Conservation (phyloP, 371 early-diverging fungal species). For the Coemansia sp. region DNA sequence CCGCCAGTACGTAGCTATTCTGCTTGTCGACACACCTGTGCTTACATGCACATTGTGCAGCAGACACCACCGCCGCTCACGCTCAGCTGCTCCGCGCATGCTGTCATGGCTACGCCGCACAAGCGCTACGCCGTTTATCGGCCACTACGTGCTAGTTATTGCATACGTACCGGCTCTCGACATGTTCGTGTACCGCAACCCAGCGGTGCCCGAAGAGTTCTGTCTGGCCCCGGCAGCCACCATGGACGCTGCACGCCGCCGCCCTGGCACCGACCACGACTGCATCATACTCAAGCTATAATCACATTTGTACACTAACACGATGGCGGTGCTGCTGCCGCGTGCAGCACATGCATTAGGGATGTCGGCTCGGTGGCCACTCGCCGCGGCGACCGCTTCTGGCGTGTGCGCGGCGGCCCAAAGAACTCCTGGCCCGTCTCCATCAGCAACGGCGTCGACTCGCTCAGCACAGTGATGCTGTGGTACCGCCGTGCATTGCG, state of each 20-base stretch:
- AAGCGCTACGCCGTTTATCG: constrained; percentile 27
- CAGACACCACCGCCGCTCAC: constrained; percentile 12
- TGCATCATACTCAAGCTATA: constrained; percentile 44
- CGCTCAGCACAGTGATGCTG: constrained; percentile 33
- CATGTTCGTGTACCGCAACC: constrained; percentile 47
- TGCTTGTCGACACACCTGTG: constrained; percentile 68
- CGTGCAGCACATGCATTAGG: constrained; percentile 2
- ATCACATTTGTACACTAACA: background rate
- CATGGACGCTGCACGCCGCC: constrained; percentile 35
- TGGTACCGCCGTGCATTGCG: constrained; percentile 22
- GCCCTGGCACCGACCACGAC: constrained; percentile 49
- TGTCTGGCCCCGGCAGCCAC: constrained; percentile 31
- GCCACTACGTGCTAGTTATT: constrained; percentile 49
- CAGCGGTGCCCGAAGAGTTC: constrained; percentile 44
- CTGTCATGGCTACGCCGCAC: background rate
- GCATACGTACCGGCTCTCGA: constrained; percentile 49
- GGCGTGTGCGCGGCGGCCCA: background rate
- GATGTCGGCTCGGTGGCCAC: background rate
- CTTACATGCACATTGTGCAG: constrained; percentile 62
- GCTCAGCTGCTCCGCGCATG: constrained; percentile 23
- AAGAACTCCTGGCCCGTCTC: constrained; percentile 37
- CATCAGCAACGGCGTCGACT: constrained; percentile 37
- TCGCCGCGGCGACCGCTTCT: background rate
- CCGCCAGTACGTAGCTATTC: constrained; percentile 67
- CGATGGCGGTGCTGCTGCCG: background rate